Evolutionary conservation across 192 early-diverging fungal species (phyloP), one percentile per base, ranked within the genome.

Genomic region (Coemansia furcata): DNA sequence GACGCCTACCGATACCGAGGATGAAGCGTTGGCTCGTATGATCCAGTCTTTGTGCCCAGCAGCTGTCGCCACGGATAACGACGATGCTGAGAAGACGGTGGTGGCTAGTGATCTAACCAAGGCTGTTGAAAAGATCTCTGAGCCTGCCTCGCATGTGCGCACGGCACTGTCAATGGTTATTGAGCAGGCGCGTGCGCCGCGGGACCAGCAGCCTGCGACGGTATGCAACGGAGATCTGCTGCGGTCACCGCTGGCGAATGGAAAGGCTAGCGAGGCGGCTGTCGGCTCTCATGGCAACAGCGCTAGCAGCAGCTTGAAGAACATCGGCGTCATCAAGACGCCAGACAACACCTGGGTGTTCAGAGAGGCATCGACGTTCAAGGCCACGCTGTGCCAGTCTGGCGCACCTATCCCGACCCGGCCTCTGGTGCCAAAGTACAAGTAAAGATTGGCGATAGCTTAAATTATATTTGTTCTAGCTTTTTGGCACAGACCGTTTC

Each of bases 291-390:
- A 46, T 35, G 52, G 23, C 12, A 63, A 23, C 32, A 55, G 44
- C 42, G 21, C 15, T 14, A 60, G 33, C 2, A 30, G 60, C 38
- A 62, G 69, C 60, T 67, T 81, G 52, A 35, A n/a, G 19, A 81
- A 76, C 43, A 73, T 81, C n/a, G 79, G 79, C 46, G 74, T 66
- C 7, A 62, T 81, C n/a, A 58, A 59, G 21, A 73, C 79, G 38
- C 73, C 67, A 2, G 62, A 39, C 17, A 65, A 65, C 9, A 38
- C 64, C 3, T 81, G 79, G 79, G 64, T 71, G 64, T 81, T 81
- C 37, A 50, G 54, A 37, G 79, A 81, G 10, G 70, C 73, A 14
- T 65, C 79, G 50, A 30, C 60, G 36, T 81, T 73, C 67, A 63
- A 69, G 38, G 60, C 74, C 39, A 73, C 79, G 35, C 62, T 81